Base-by-base conservation (phyloP, 768 basidiomycete genomes). In the Ramaria rubella region DNA sequence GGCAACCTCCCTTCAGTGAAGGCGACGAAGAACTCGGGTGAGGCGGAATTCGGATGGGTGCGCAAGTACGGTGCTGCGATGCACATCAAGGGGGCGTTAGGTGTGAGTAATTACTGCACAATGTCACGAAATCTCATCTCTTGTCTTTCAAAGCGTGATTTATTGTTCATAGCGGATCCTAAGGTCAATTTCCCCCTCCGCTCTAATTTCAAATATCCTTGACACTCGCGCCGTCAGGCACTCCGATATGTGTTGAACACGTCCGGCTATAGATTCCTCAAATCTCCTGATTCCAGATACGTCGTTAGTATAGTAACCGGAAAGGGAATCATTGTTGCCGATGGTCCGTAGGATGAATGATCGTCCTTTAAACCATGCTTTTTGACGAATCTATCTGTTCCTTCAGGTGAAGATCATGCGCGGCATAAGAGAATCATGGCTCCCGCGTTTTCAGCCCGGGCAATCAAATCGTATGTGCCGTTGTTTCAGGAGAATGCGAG, bases 201-300 rank as follows among this genome's bases (percentile, higher is more conserved):
- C 5, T 52, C 30, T 31, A 36, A 27, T 51, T 19, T 38, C 29
- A n/a, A 48, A 34, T 15, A 31, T 40, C 29, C 53, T n/a, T n/a
- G n/a, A n/a, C n/a, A n/a, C 54, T 33, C 30, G 52, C 30, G 34
- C 53, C 30, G 29, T 59, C n/a, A 81, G 59, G 78, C 77, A 5
- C 42, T 72, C 0, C 69, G 66, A 34, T 61, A 62, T 51, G 69
- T 80, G 34, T 72, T 75, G 58, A 71, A 73, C 27, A 75, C 75
- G 1, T 69, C 73, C 2, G 74, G 69, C 2, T 77, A 80, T 55
- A 67, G 67, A 24, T 81, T 73, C 57, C 64, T 62, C 24, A 80
- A 78, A 55, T 72, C 58, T 24, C 57, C 11, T 23, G 33, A 34
- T 9, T 19, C 9, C 9, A 34, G 52, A 21, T 19, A 30, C 11